These are phyloP conservation scores for Erodium trifolium DNA, from an alignment of 441 rosid species.

Conservation along the genomic window DNA sequence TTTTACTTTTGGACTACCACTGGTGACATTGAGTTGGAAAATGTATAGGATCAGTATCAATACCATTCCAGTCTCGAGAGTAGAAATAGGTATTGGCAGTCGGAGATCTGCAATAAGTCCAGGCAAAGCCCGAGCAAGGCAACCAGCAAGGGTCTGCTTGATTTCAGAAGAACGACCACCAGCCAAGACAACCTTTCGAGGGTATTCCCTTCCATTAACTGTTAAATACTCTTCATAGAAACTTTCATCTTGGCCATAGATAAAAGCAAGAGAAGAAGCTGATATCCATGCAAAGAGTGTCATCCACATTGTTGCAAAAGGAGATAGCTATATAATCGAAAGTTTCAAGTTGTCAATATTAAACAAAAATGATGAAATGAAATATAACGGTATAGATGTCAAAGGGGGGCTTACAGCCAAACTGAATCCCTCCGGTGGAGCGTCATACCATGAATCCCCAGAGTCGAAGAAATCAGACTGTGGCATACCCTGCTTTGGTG, in stretches of 20 bases:
- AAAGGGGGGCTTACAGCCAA: conserved; percentile 44
- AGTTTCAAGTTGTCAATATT: conserved; percentile 8
- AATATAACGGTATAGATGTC: conserved; percentile 5
- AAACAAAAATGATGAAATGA: conserved; percentile 13
- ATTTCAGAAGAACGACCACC: conserved; percentile 83
- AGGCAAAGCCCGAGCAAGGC: conserved; percentile 77
- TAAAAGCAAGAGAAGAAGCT: conserved; percentile 73
- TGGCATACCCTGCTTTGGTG: conserved; percentile 51
- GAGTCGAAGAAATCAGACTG: conserved; percentile 52
- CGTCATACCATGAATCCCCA: conserved; percentile 81
- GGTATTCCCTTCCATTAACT: conserved; percentile 67
- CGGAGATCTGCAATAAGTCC: conserved; percentile 53
- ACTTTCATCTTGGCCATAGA: conserved; percentile 74
- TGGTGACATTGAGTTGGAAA: background rate
- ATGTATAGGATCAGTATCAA: conserved; percentile 10
- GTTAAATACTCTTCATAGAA: conserved; percentile 53
- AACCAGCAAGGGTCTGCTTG: conserved; percentile 64
- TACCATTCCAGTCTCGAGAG: conserved; percentile 79
- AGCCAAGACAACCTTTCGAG: conserved; percentile 38
- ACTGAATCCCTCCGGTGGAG: conserved; percentile 75
- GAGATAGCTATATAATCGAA: conserved; percentile 45
- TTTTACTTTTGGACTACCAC: background rate
- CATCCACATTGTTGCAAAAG: conserved; percentile 87
- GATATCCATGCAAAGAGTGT: conserved; percentile 82
- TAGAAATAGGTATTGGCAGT: conserved; percentile 57